Evolutionary conservation across 1,284 basidiomycete genomes (phyloP), one percentile per base, ranked within the genome.

Genomic region (Pyrrhoderma lamaoense): DNA sequence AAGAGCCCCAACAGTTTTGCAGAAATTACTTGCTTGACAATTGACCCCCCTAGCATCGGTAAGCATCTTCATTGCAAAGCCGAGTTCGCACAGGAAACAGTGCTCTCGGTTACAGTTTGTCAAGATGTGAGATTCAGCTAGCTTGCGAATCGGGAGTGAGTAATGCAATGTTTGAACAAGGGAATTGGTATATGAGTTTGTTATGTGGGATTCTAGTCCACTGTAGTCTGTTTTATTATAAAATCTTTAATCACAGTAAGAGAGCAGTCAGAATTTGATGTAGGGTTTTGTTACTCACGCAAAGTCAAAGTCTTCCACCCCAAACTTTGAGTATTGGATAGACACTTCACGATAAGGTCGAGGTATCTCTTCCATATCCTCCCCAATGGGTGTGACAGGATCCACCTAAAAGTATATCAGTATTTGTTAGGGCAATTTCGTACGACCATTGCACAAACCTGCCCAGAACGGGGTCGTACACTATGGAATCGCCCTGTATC

Each of bases 241-340:
- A 64, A 91, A 96, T 1, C 92, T 93, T 53, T 8, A 40, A n/a
- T 38, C 47, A 18, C 38, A n/a, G 5, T 16, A 40, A 14, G 5
- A 40, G n/a, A 40, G 5, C n/a, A 5, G 4, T 40, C 7, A n/a
- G n/a, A 5, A 16, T 5, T 7, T 18, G 5, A 40, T 22, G 16
- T 40, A 8, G 16, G n/a, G n/a, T n/a, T n/a, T 14, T n/a, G 36
- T 0, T 35, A 62, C 73, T 53, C 62, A 91, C 89, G 79, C 94
- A 63, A 99, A 99, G 66, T 99, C 96, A 63, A 99, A 99, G 67
- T 99, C 95, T 65, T 95, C 95, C 22, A 98, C 90, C n/a, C 95
- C 95, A 60, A 99, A 99, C 61, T 93, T 93, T 44, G 92, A 95
- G 66, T 99, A 99, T 67, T 96, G 93, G 62, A 99, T 99, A 67